Evolutionary conservation across 1,284 basidiomycete genomes (phyloP).

Genomic region (Puccinia coronata): DNA sequence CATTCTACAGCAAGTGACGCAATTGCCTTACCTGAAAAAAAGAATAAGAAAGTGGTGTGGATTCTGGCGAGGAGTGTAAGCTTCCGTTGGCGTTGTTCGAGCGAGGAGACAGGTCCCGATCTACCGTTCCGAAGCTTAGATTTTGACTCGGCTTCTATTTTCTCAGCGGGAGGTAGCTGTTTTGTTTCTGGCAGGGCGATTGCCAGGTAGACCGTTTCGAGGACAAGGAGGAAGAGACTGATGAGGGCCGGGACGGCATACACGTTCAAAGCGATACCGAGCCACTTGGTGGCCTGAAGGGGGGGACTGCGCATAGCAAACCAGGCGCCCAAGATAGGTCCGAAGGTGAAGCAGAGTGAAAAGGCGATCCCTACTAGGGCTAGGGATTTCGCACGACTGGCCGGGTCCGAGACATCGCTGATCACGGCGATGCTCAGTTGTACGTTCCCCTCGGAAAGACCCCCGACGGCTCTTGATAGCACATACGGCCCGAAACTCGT

Average conservation of each 20-base stretch:
- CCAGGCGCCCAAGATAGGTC: constrained; percentile 64
- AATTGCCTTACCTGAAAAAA: constrained; percentile 70
- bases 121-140: constrained; percentile 53
- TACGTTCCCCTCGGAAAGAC: constrained; percentile 68
- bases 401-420: constrained; percentile 77
- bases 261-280: constrained; percentile 68
- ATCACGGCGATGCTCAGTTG: constrained; percentile 71
- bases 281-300: constrained; percentile 49
- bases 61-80: constrained; percentile 65
- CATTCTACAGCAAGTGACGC: not conserved
- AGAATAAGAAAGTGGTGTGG: constrained; percentile 78
- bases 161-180: constrained; percentile 52
- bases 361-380: constrained; percentile 90
- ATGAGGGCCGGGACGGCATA: constrained; percentile 76
- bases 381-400: constrained; percentile 76
- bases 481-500: constrained; percentile 77
- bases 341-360: constrained; percentile 68
- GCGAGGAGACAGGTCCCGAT: constrained; percentile 64
- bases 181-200: constrained; percentile 57
- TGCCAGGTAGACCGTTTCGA: constrained; percentile 54
- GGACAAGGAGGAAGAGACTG: constrained; percentile 52
- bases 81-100: constrained; percentile 71
- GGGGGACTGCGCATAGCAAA: constrained; percentile 59
- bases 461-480: constrained; percentile 82
- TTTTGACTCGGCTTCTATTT: constrained; percentile 49